Conservation (phyloP, 495 filamentous ascomycete species). For the Chaetomidium leptoderma region DNA sequence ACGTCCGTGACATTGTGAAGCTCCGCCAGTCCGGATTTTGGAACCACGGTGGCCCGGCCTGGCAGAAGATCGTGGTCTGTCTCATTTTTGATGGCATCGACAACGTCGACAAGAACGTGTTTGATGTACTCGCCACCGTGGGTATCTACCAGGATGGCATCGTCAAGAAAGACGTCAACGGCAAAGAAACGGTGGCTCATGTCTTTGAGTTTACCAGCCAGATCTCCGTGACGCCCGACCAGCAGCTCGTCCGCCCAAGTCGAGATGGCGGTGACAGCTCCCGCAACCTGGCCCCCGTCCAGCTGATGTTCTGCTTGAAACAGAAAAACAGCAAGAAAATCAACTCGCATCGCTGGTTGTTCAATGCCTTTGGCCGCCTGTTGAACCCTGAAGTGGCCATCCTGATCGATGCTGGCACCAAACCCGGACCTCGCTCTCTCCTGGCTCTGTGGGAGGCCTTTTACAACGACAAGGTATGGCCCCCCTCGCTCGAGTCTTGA, state of each 20-base stretch:
- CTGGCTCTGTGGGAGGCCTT: conserved; percentile 95
- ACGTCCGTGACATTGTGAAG: conserved; percentile 96
- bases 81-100: conserved; percentile 97
- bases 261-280: conserved; percentile 80
- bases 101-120: conserved; percentile 89
- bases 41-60: conserved; percentile 97
- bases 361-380: conserved; percentile 95
- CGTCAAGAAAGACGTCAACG: conserved; percentile 97
- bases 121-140: conserved; percentile 90
- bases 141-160: conserved; percentile 96
- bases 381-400: conserved; percentile 96
- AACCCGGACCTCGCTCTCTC: conserved; percentile 88
- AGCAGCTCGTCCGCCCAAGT: conserved; percentile 96
- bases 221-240: conserved; percentile 88
- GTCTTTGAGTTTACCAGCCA: conserved; percentile 99
- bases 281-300: conserved; percentile 83
- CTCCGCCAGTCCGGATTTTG: conserved; percentile 98
- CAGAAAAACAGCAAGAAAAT: conserved; percentile 99
- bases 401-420: conserved; percentile 93
- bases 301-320: conserved; percentile 99
- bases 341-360: conserved; percentile 98
- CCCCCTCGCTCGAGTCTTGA: no score
- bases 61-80: conserved; percentile 98
- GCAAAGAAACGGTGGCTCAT: conserved; percentile 92
- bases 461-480: conserved; percentile 99